Conservation (phyloP, 306 rosid genomes). For the Malus domestica region DNA sequence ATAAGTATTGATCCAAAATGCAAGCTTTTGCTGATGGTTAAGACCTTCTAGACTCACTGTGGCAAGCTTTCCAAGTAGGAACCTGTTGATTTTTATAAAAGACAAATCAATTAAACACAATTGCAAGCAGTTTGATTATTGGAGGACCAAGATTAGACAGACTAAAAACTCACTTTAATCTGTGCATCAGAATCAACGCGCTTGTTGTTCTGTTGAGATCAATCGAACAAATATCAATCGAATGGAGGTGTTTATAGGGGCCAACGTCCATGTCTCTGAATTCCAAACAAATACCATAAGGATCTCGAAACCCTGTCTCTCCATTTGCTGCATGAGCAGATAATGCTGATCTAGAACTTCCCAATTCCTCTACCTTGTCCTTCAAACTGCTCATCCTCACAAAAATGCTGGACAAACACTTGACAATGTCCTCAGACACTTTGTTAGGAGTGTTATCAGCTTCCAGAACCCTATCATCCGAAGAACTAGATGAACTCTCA, state of each 20-base stretch:
- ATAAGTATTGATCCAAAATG: conserved; percentile 91
- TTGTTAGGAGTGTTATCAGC: conserved; percentile 52
- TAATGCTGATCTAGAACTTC: conserved; percentile 10
- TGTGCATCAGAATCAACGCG: conserved; percentile 53
- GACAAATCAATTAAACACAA: background rate
- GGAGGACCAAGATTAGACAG: background rate
- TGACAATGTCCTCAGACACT: conserved; percentile 69
- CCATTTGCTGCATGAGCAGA: conserved; percentile 25
- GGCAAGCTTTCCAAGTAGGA: conserved; percentile 64
- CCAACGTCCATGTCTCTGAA: conserved; percentile 50
- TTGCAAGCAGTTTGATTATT: background rate
- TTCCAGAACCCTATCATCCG: conserved; percentile 33
- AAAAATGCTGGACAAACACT: conserved; percentile 64
- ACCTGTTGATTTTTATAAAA: conserved; percentile 33
- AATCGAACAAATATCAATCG: conserved; percentile 51
- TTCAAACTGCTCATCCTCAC: conserved; percentile 46
- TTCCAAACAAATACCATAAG: conserved; percentile 55
- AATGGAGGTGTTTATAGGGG: conserved; percentile 52
- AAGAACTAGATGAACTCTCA: conserved; percentile 38
- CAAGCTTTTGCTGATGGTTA: conserved; percentile 87
- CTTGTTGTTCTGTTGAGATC: conserved; percentile 58
- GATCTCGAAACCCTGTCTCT: conserved; percentile 53
- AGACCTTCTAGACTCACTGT: conserved; percentile 74
- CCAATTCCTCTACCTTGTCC: conserved; percentile 39
- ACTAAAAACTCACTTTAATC: conserved; percentile 58